phyloP scores from a whole-genome alignment of 176 grass and related monocot genomes.

The Ensete glaucum region DNA sequence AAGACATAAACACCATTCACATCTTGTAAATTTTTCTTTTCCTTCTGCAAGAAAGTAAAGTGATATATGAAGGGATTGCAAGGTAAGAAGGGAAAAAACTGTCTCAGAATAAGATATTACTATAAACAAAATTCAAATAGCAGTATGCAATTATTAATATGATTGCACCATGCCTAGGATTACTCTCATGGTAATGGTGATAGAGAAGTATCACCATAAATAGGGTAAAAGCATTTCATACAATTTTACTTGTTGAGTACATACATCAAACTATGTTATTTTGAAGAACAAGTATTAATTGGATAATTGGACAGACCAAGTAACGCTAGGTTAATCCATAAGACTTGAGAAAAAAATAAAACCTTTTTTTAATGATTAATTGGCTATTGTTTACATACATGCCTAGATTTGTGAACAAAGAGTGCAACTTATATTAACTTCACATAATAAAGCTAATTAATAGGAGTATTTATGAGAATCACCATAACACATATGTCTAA shows the following conservation, averaged over 20 bases:
- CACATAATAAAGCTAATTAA: too few relatives aligned
- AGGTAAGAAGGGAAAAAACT: not conserved
- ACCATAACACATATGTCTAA: not conserved
- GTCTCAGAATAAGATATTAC: conserved; percentile 3
- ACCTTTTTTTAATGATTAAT: not conserved
- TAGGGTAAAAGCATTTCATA: too few relatives aligned
- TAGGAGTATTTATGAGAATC: not conserved
- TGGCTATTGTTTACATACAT: not conserved
- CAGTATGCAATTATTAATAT: too few relatives aligned
- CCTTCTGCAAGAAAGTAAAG: conserved; percentile 51
- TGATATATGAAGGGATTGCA: not conserved
- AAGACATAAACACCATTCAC: conserved; percentile 75
- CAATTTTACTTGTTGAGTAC: too few relatives aligned
- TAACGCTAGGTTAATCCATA: too few relatives aligned
- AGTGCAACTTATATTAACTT: not conserved
- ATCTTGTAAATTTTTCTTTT: conserved; percentile 96
- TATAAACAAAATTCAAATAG: not conserved
- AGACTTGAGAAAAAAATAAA: not conserved
- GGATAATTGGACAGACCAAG: not conserved
- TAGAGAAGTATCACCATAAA: too few relatives aligned
- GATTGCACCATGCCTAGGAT: too few relatives aligned
- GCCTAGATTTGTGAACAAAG: not conserved
- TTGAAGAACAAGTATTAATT: not conserved
- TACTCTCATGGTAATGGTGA: too few relatives aligned
- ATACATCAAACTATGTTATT: too few relatives aligned